Conservation (phyloP, 164 flowering plant genomes). For the Protea cynaroides region DNA sequence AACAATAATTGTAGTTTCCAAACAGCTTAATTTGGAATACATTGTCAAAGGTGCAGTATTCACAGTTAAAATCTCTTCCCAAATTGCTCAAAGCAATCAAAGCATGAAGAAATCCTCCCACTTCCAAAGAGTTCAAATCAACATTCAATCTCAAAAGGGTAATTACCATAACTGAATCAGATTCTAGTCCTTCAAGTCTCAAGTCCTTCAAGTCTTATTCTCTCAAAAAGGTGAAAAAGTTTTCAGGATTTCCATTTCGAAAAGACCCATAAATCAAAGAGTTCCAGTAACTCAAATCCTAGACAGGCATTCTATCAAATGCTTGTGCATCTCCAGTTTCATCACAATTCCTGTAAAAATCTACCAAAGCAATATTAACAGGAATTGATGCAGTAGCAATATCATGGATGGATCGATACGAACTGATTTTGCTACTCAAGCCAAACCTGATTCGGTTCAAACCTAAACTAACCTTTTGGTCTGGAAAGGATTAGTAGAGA, state of each 20-base stretch:
- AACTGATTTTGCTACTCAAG: too few species aligned
- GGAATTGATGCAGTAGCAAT: too few species aligned
- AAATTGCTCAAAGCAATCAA: slow-evolving; percentile 27
- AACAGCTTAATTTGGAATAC: slow-evolving; percentile 40
- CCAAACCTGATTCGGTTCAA: too few species aligned
- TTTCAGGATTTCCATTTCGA: slow-evolving; percentile 18
- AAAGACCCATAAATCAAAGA: slow-evolving; percentile 22
- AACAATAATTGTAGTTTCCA: slow-evolving; percentile 35
- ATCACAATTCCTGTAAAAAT: slow-evolving; percentile 18
- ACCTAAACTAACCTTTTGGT: too few species aligned
- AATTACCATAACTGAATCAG: slow-evolving; percentile 25
- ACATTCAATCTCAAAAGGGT: slow-evolving; percentile 31
- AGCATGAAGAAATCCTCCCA: slow-evolving; percentile 33
- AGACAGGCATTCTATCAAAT: slow-evolving; percentile 14
- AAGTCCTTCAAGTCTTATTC: too few species aligned
- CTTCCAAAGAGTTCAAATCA: slow-evolving; percentile 32
- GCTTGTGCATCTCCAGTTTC: slow-evolving; percentile 8
- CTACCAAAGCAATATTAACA: slow-evolving; percentile 27
- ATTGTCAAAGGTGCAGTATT: slow-evolving; percentile 47
- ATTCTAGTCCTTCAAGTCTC: slow-evolving; percentile 27
- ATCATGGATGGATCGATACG: too few species aligned
- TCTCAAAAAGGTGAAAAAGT: slow-evolving; percentile 24
- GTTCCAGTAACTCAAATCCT: slow-evolving; percentile 18
- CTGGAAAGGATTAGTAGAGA: too few species aligned
- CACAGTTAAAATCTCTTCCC: slow-evolving; percentile 28